Evolutionary conservation across 768 basidiomycete genomes (phyloP), one percentile per base, ranked within the genome.

Genomic region (Collybia sp.): DNA sequence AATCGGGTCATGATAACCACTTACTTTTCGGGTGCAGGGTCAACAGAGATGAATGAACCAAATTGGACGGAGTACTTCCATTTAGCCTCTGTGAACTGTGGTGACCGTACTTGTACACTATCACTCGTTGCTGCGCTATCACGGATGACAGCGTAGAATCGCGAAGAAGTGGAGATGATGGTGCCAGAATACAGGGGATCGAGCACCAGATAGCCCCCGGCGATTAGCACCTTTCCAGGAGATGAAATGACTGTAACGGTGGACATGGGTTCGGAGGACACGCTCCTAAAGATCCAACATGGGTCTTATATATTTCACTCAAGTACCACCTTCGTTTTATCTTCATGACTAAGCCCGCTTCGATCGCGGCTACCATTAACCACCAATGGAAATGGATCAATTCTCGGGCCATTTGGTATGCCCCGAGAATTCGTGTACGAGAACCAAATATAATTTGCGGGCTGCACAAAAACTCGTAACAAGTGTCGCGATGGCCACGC

Each of bases 201-300:
- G 50, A 98, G 85, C 20, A 99, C 92, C 52, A 99, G 88, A 69
- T 98, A 99, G 1, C 96, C 96, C 2, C 96, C 96, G 9, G 94
- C 92, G 45, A 96, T 64, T 45, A 99, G 78, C 42, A 96, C 94
- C 66, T 99, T 99, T 51, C 95, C 95, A 9, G 95, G 90, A 1
- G 93, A 80, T 30, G 94, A 97, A 50, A 96, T 79, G 43, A 87
- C 76, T 25, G 88, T 91, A 40, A 77, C 61, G 56, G 57, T 58
- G 52, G 68, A 51, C 76, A 79, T 81, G 46, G n/a, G 45, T 52
- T 49, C 42, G 43, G 45, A 46, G 42, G 42, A 42, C 43, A 46
- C 46, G 50, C 35, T 18, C 4, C 13, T 37, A 37, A 37, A 10
- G n/a, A n/a, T n/a, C n/a, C n/a, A n/a, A n/a, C n/a, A n/a, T n/a